Conservation (phyloP, 2,329 filamentous ascomycete genomes). For the Trichoderma koningii region DNA sequence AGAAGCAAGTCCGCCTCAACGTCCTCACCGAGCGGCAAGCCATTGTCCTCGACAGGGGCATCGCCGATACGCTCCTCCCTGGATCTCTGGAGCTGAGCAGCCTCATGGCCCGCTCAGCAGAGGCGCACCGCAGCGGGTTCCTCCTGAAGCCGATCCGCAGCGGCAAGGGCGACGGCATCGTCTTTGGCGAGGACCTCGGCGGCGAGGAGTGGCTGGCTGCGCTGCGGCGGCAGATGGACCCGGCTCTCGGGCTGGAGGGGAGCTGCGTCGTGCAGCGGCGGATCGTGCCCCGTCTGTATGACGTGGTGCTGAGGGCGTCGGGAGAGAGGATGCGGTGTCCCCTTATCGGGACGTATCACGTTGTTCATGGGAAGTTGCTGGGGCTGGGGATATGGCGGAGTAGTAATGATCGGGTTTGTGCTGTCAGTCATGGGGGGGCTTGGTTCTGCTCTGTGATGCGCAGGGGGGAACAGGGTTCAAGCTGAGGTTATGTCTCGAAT, state of each 20-base stretch:
- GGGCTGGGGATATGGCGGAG: constrained; percentile 40
- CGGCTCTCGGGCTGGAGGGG: constrained; percentile 17
- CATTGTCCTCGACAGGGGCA: constrained; percentile 32
- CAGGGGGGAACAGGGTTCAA: neutral
- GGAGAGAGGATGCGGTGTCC: constrained; percentile 35
- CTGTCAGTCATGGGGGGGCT: constrained; percentile 38
- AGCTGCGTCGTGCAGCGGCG: constrained; percentile 38
- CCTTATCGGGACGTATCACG: constrained; percentile 42
- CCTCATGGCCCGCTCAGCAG: constrained; percentile 29
- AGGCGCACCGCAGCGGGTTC: constrained; percentile 34
- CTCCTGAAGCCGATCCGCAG: constrained; percentile 44
- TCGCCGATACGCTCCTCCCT: constrained; percentile 42
- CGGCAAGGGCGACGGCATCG: constrained; percentile 45
- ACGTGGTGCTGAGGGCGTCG: constrained; percentile 37
- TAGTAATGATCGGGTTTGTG: constrained; percentile 37
- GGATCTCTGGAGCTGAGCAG: constrained; percentile 34
- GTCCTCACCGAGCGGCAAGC: constrained; percentile 38
- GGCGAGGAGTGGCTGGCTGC: constrained; percentile 36
- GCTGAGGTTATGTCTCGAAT: neutral
- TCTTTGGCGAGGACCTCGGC: constrained; percentile 43
- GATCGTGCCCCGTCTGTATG: constrained; percentile 38
- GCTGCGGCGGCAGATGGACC: constrained; percentile 30
- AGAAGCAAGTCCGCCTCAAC: constrained; percentile 32
- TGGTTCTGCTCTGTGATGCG: constrained; percentile 41
- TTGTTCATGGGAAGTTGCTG: constrained; percentile 35